Conservation (phyloP, 495 filamentous ascomycete species). For the Aspergillus heteromorphus region DNA sequence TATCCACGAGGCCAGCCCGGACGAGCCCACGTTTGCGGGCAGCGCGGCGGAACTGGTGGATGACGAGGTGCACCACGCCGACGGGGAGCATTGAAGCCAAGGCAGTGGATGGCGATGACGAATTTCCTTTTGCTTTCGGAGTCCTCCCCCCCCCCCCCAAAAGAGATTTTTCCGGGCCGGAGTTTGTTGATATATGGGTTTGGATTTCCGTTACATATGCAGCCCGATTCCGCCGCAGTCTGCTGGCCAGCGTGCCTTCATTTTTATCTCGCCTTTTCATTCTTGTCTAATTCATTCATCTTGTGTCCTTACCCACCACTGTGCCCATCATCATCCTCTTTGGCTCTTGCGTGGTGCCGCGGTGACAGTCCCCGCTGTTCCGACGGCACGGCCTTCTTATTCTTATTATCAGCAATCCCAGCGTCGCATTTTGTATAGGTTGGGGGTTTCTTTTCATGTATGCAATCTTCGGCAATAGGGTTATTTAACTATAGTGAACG, state of each 20-base stretch:
- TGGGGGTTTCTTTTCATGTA: slow-evolving; percentile 15
- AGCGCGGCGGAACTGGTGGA: slow-evolving; percentile 47
- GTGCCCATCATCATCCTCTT: background rate
- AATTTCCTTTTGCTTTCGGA: slow-evolving; percentile 29
- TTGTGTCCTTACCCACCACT: background rate
- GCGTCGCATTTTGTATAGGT: slow-evolving; percentile 13
- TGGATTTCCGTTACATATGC: slow-evolving; percentile 6
- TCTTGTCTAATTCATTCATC: background rate
- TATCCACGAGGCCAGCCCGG: slow-evolving; percentile 51
- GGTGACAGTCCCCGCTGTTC: background rate
- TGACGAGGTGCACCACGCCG: slow-evolving; percentile 21
- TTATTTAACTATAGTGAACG: slow-evolving; percentile 3
- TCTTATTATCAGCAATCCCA: background rate
- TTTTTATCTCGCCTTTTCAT: slow-evolving; percentile 1
- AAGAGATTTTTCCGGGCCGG: slow-evolving; percentile 8
- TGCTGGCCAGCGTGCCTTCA: background rate
- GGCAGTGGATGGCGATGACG: slow-evolving; percentile 12
- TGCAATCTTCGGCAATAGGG: slow-evolving; percentile 9
- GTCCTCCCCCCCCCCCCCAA: background rate
- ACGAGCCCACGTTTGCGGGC: slow-evolving; percentile 48
- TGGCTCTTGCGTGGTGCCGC: background rate
- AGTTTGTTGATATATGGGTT: slow-evolving; percentile 10
- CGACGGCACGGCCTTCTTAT: background rate
- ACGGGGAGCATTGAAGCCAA: background rate
- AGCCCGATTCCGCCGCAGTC: background rate